These are phyloP conservation scores for Gonapodya prolifera DNA, from an alignment of 192 early-diverging fungal species.

Conservation along the genomic window DNA sequence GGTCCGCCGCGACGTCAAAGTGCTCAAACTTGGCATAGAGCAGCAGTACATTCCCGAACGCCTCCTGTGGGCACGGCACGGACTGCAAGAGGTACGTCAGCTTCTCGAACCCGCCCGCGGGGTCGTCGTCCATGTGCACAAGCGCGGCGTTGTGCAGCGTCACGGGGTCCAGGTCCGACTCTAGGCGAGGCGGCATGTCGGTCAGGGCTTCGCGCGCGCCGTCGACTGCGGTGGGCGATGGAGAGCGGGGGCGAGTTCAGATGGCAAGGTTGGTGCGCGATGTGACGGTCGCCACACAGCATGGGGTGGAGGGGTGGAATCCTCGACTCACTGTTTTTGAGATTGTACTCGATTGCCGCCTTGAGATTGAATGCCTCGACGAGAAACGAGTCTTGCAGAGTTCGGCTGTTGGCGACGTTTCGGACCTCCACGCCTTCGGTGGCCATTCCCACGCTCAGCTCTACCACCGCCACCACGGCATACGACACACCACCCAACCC, in stretches of 20 bases:
- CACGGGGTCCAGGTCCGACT: conserved; percentile 49
- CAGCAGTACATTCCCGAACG: conserved; percentile 45
- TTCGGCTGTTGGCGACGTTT: conserved; percentile 44
- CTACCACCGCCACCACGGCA: conserved; percentile 15
- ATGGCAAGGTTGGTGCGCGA: not conserved
- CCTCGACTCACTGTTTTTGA: conserved; percentile 42
- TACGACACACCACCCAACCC: conserved; percentile 2
- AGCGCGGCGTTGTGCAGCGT: conserved; percentile 48
- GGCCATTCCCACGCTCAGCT: conserved; percentile 49
- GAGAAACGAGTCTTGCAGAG: conserved; percentile 45
- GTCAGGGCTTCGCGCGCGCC: conserved; percentile 47
- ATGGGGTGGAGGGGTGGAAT: no score
- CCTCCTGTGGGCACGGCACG: conserved; percentile 40
- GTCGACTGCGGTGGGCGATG: conserved; percentile 26
- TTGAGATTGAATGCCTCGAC: conserved; percentile 54
- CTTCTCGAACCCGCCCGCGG: conserved; percentile 44
- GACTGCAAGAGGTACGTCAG: conserved; percentile 44
- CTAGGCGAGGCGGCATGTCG: conserved; percentile 51
- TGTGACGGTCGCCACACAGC: not conserved
- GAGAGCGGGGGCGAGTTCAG: not conserved
- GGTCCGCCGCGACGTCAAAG: conserved; percentile 39
- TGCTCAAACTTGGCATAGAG: conserved; percentile 49
- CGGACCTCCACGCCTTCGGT: conserved; percentile 50
- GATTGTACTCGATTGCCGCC: conserved; percentile 51
- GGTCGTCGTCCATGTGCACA: conserved; percentile 51